Conservation (phyloP, 2,329 filamentous ascomycete species). For the Talaromyces sp. region DNA sequence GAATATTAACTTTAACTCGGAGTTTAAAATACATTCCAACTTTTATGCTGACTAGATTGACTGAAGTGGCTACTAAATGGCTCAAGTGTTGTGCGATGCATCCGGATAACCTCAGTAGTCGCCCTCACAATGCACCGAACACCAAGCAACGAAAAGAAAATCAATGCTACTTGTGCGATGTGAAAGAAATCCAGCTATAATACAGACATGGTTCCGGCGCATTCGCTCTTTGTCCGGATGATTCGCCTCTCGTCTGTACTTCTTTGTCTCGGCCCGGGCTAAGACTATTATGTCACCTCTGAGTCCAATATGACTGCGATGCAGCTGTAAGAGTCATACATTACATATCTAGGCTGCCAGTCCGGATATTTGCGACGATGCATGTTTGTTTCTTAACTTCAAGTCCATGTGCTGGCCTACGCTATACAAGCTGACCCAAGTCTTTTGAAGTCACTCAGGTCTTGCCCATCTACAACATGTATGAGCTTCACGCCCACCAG, state of each 20-base stretch:
- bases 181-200: no score
- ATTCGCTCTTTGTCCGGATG: not conserved
- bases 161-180: no score
- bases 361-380: not conserved
- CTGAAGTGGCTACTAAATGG: no score
- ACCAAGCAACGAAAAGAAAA: no score
- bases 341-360: not conserved
- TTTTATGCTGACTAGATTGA: no score
- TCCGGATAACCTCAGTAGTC: no score
- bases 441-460: conserved; percentile 10
- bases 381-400: not conserved
- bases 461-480: not conserved
- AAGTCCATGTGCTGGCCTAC: conserved; percentile 3
- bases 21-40: no score
- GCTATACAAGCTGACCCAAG: conserved; percentile 1
- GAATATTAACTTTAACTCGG: no score
- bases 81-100: no score
- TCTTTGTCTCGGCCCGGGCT: not conserved
- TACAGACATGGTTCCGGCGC: no score
- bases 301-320: not conserved
- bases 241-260: not conserved
- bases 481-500: conserved; percentile 4
- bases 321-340: not conserved
- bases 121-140: no score
- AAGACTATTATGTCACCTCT: not conserved